Percentiles rank a stretch among this genome's conserved stretches.
Conservation (phyloP, 495 filamentous ascomycete species). For the Talaromyces ruber region DNA sequence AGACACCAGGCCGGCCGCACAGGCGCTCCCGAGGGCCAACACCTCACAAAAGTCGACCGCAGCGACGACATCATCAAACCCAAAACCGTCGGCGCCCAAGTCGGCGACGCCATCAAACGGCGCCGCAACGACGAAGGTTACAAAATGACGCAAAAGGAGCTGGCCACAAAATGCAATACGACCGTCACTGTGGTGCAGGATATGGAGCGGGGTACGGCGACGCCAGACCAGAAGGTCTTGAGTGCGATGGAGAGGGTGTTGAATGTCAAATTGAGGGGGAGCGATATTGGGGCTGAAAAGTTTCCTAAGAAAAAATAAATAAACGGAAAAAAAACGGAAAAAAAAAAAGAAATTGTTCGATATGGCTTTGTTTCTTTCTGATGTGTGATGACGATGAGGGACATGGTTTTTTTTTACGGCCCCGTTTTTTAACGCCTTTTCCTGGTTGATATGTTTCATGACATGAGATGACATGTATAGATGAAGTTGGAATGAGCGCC, state of each 20-base stretch:
- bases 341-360: neutral
- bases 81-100: slow-evolving; percentile 72
- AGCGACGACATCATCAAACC: slow-evolving; percentile 96
- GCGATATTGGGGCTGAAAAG: slow-evolving; percentile 66
- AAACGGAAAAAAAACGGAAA: slow-evolving; percentile 2
- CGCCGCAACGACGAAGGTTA: slow-evolving; percentile 60
- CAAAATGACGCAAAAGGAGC: slow-evolving; percentile 95
- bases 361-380: slow-evolving; percentile 21
- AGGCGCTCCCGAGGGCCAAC: slow-evolving; percentile 73
- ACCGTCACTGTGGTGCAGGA: slow-evolving; percentile 70
- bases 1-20: slow-evolving; percentile 43
- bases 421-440: neutral
- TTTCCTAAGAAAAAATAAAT: slow-evolving; percentile 61
- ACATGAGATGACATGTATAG: neutral
- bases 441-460: slow-evolving; percentile 6
- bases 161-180: slow-evolving; percentile 90
- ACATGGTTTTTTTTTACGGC: slow-evolving; percentile 8
- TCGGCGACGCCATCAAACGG: slow-evolving; percentile 74
- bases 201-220: slow-evolving; percentile 74
- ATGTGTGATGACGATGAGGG: slow-evolving; percentile 5
- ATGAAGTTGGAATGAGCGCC: slow-evolving; percentile 5
- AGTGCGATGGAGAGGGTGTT: slow-evolving; percentile 72
- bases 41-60: slow-evolving; percentile 96
- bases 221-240: slow-evolving; percentile 80
- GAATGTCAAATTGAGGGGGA: slow-evolving; percentile 75